Percentiles rank a stretch among this genome's conserved stretches.
These are phyloP conservation scores for Pythium brachiatum DNA, from an alignment of 352 stramenopile genomes.

Conservation along the genomic window DNA sequence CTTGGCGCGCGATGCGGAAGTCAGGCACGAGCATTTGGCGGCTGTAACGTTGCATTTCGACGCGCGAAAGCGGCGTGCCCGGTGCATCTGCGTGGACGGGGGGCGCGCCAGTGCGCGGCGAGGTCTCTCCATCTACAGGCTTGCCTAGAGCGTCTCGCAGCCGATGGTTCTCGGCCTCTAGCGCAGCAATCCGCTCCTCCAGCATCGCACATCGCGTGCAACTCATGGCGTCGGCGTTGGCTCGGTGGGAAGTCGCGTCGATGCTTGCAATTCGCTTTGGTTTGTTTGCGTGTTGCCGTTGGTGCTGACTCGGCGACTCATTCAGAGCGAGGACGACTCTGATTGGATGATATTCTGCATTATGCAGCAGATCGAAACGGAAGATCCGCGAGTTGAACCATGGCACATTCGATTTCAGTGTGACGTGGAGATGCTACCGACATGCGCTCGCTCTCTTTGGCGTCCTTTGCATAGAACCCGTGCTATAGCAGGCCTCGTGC, in stretches of 20 bases:
- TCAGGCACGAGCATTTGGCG: conserved; percentile 94
- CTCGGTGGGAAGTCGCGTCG: neutral
- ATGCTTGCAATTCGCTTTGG: neutral
- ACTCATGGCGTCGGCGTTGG: neutral
- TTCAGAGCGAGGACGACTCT: neutral
- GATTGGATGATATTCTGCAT: neutral
- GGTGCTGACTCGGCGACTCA: too few relatives aligned
- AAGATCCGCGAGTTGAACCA: neutral
- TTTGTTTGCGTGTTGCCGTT: neutral
- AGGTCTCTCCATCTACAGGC: neutral
- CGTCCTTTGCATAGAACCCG: neutral
- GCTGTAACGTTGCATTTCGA: conserved; percentile 87
- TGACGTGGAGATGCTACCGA: neutral
- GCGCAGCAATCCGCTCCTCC: conserved; percentile 22
- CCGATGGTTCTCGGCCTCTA: conserved; percentile 29
- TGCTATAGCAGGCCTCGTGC: neutral
- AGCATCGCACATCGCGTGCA: conserved; percentile 34
- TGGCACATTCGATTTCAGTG: neutral
- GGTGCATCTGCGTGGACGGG: neutral
- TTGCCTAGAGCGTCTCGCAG: conserved; percentile 19
- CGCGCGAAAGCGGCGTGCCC: conserved; percentile 44
- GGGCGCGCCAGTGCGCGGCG: neutral
- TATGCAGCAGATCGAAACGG: neutral
- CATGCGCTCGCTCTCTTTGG: neutral
- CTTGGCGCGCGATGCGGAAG: conserved; percentile 89